Evolutionary conservation across 805 yeast genomes (phyloP).

Genomic region (Kuraishia hungarica): DNA sequence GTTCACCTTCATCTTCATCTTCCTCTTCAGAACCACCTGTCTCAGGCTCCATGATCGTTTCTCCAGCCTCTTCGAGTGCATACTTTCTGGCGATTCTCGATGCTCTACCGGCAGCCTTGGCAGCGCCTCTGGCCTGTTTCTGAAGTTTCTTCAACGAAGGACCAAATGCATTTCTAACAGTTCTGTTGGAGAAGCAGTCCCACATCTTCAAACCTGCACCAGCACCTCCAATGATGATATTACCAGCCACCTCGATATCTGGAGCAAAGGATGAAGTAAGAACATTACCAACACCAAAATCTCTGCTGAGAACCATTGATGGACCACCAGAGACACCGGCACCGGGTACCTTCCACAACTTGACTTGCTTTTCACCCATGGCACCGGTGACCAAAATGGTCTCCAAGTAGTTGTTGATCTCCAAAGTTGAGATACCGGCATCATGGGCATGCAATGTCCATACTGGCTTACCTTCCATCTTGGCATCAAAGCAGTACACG

Average conservation of each 20-base stretch:
- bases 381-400: conserved; percentile 83
- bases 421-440: conserved; percentile 80
- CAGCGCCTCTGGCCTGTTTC: conserved; percentile 47
- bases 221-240: conserved; percentile 82
- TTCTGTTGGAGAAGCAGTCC: conserved; percentile 79
- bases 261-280: conserved; percentile 76
- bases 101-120: conserved; percentile 45
- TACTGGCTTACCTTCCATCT: conserved; percentile 56
- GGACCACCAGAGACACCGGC: conserved; percentile 36
- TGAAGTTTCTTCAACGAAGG: conserved; percentile 49
- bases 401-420: conserved; percentile 55
- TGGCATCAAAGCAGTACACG: conserved; percentile 81
- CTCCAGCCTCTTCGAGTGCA: conserved; percentile 33
- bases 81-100: conserved; percentile 76
- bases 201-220: conserved; percentile 76
- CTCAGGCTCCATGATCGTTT: conserved; percentile 54
- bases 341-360: conserved; percentile 74
- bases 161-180: conserved; percentile 65
- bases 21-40: conserved; percentile 55
- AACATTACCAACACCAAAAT: conserved; percentile 91
- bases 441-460: conserved; percentile 99
- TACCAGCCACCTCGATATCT: conserved; percentile 80
- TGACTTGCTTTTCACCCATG: conserved; percentile 79
- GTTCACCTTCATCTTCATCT: conserved; percentile 29
- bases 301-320: conserved; percentile 83